Conservation (phyloP, 371 early-diverging fungal species). For the Blyttiomyces sp. region DNA sequence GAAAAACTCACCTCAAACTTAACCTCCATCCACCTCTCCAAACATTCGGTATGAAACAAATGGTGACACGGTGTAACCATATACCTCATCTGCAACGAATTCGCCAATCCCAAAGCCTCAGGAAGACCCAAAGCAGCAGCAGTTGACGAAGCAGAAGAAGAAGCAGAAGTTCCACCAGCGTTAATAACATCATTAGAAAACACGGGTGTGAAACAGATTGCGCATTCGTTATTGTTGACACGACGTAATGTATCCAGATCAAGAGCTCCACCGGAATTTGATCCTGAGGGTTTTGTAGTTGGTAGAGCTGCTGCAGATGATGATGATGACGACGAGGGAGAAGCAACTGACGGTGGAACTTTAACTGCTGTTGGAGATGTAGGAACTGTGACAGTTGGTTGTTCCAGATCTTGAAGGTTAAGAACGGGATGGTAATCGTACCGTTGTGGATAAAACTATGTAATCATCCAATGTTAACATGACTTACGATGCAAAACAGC, state of each 20-base stretch:
- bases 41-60: slow-evolving; percentile 76
- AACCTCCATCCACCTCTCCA: slow-evolving; percentile 76
- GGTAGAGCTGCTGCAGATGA: slow-evolving; percentile 4
- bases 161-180: slow-evolving; percentile 34
- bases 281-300: too few relatives aligned
- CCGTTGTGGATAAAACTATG: slow-evolving; percentile 13
- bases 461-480: not conserved
- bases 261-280: too few relatives aligned
- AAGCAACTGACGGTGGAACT: not conserved
- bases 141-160: not conserved
- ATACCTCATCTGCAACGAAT: slow-evolving; percentile 36
- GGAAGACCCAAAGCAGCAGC: slow-evolving; percentile 24
- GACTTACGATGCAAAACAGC: not conserved
- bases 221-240: slow-evolving; percentile 50
- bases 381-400: not conserved
- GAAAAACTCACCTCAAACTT: slow-evolving; percentile 59
- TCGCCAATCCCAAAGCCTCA: too few relatives aligned
- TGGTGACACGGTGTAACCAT: slow-evolving; percentile 85
- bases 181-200: too few relatives aligned
- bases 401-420: not conserved
- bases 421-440: slow-evolving; percentile 27
- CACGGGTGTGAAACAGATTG: slow-evolving; percentile 61
- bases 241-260: too few relatives aligned
- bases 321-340: not conserved
- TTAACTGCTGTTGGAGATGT: too few relatives aligned